Base-by-base conservation (phyloP, 306 rosid species). In the Carpinus fangiana region DNA sequence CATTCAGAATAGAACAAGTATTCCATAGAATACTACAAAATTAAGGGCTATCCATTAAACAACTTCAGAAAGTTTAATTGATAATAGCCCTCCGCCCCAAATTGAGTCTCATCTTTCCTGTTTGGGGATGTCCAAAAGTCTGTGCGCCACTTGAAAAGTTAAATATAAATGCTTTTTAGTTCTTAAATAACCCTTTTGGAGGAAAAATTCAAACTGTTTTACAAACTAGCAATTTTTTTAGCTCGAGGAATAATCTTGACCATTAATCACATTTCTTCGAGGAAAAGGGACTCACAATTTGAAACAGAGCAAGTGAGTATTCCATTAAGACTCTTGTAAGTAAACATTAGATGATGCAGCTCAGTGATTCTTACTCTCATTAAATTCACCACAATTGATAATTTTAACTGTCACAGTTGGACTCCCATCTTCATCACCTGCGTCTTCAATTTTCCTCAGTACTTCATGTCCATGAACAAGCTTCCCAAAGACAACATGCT, bases 321-420 rank as follows among this genome's bases (percentile, higher is more conserved):
- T 67, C 41, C 28, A n/a, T 41, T 18, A 18, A 9, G 13, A 38
- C 8, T 41, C 12, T 18, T 18, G 14, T 9, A 18, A 10, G 21
- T 17, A 41, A 41, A 38, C 23, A 13, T 54, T n/a, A 57, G 45
- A 38, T 8, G 53, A 14, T 52, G 72, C 16, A 54, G 28, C 11
- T 18, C 21, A 1, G 23, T 6, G 62, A 83, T 67, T 70, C 80
- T 81, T 82, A 95, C 99, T 97, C 76, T 86, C 93, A 20, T 46
- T 88, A 83, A 84, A 81, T 87, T 95, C 99, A 68, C 99, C 99
- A 83, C 96, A 91, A 72, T 89, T 82, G 80, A 95, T 83, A 38
- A 95, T 90, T 89, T 95, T 95, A 76, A 95, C 98, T 36, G 98
- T 90, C 76, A 95, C 99, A 60, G 93, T 76, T 81, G 97, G 98